Percentiles rank a stretch among this genome's conserved stretches.
Conservation (phyloP, 106 monocot genomes). For the Cymbidium sinense region DNA sequence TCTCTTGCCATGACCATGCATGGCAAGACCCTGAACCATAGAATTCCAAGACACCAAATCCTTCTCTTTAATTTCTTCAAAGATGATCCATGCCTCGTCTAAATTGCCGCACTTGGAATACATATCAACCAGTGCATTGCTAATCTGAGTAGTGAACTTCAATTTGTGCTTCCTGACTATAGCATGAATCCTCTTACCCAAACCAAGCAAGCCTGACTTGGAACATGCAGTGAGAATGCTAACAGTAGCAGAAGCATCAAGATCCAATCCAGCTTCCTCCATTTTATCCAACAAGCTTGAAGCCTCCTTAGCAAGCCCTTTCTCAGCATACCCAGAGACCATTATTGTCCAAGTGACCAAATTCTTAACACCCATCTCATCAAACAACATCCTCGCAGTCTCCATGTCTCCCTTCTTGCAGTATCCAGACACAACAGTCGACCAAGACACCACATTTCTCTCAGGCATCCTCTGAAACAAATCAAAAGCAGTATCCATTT, state of each 20-base stretch:
- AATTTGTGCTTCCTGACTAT: constrained; percentile 20
- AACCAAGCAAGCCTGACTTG: constrained; percentile 54
- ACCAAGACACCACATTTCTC: constrained; percentile 85
- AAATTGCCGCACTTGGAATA: constrained; percentile 72
- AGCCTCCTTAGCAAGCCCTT: constrained; percentile 48
- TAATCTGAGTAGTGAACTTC: constrained; percentile 30
- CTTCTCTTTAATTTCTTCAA: constrained; percentile 26
- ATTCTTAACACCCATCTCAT: constrained; percentile 67
- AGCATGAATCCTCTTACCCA: constrained; percentile 59
- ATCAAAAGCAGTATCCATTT: constrained; percentile 57
- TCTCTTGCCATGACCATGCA: constrained; percentile 57
- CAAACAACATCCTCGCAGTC: constrained; percentile 67
- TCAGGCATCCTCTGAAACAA: constrained; percentile 52
- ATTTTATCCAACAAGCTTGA: constrained; percentile 42
- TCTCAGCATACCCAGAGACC: constrained; percentile 63
- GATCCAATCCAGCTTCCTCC: constrained; percentile 35
- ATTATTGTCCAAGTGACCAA: constrained; percentile 86
- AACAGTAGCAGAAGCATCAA: constrained; percentile 37
- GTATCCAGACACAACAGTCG: constrained; percentile 55
- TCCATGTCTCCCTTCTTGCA: constrained; percentile 65
- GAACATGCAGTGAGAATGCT: constrained; percentile 69
- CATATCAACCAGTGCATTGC: constrained; percentile 78
- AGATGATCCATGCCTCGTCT: constrained; percentile 42
- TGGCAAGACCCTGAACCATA: constrained; percentile 63
- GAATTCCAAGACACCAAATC: constrained; percentile 83